Percentiles rank a stretch among this genome's conserved stretches.
These are phyloP conservation scores for Tylopilus felleus DNA, from an alignment of 768 basidiomycete genomes.

Conservation along the genomic window DNA sequence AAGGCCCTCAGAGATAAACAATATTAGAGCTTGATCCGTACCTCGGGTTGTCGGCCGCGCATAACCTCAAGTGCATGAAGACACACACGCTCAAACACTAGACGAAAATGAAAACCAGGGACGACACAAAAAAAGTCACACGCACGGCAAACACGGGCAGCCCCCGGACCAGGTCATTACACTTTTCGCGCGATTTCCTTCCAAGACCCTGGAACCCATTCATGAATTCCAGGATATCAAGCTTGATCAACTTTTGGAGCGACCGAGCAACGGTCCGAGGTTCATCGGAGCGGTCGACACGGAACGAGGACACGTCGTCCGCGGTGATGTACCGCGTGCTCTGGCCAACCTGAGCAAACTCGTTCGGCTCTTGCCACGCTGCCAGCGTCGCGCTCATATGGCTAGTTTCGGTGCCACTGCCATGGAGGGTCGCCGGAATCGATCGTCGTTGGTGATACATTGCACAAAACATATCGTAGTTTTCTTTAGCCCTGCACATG, in stretches of 20 bases:
- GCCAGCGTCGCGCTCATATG: constrained; percentile 18
- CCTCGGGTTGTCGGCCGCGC: constrained; percentile 15
- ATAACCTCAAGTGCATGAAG: constrained; percentile 27
- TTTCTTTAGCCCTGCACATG: constrained; percentile 1
- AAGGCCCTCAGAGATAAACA: background rate
- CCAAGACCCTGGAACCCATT: constrained; percentile 10
- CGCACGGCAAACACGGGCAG: constrained; percentile 24
- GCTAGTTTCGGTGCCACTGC: background rate
- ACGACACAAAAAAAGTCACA: background rate
- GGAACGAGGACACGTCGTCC: constrained; percentile 25
- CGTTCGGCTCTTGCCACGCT: constrained; percentile 17
- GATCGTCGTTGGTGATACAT: background rate
- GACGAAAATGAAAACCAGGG: background rate
- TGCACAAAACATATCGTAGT: background rate
- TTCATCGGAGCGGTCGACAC: constrained; percentile 22
- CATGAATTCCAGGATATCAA: constrained; percentile 22
- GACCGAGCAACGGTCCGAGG: constrained; percentile 18
- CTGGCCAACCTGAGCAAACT: constrained; percentile 4
- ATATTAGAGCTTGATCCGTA: background rate
- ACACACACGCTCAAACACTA: constrained; percentile 24
- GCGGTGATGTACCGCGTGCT: constrained; percentile 13
- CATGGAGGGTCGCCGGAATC: background rate
- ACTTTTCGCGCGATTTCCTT: constrained; percentile 13
- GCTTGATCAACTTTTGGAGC: constrained; percentile 22
- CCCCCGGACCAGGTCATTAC: constrained; percentile 14